Conservation (phyloP, 108 stramenopile genomes). For the Nannochloropsis salina region DNA sequence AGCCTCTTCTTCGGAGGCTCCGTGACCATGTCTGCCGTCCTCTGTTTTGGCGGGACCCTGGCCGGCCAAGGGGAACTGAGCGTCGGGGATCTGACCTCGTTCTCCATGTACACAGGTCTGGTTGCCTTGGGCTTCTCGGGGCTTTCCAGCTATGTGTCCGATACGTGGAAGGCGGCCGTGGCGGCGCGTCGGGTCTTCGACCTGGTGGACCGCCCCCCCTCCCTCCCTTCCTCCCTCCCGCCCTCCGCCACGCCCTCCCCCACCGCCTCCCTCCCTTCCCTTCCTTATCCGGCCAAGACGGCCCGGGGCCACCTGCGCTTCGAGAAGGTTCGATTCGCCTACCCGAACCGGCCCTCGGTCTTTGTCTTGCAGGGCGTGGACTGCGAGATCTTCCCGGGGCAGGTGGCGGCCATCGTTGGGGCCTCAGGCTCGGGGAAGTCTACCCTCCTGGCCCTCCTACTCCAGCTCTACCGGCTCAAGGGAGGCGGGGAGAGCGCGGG, state of each 20-base stretch:
- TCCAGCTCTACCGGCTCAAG: conserved; percentile 72
- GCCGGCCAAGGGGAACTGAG: conserved; percentile 44
- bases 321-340: conserved; percentile 33
- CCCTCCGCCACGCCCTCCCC: not conserved
- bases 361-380: conserved; percentile 66
- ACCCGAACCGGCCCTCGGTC: conserved; percentile 31
- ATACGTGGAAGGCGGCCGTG: conserved; percentile 23
- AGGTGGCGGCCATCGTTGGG: conserved; percentile 83
- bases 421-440: conserved; percentile 83
- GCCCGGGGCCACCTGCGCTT: not conserved
- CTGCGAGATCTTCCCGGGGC: conserved; percentile 63
- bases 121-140: conserved; percentile 49
- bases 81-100: conserved; percentile 45
- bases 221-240: not conserved
- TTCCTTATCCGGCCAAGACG: not conserved
- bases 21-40: conserved; percentile 36
- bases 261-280: too few relatives aligned
- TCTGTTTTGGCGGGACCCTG: conserved; percentile 41
- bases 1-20: conserved; percentile 33
- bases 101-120: conserved; percentile 45
- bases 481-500: conserved; percentile 38
- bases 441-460: conserved; percentile 74
- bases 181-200: conserved; percentile 39
- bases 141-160: conserved; percentile 11
- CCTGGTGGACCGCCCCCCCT: conserved; percentile 24